Base-by-base conservation (phyloP, 495 filamentous ascomycete genomes). In the Aspergillus campestris region DNA sequence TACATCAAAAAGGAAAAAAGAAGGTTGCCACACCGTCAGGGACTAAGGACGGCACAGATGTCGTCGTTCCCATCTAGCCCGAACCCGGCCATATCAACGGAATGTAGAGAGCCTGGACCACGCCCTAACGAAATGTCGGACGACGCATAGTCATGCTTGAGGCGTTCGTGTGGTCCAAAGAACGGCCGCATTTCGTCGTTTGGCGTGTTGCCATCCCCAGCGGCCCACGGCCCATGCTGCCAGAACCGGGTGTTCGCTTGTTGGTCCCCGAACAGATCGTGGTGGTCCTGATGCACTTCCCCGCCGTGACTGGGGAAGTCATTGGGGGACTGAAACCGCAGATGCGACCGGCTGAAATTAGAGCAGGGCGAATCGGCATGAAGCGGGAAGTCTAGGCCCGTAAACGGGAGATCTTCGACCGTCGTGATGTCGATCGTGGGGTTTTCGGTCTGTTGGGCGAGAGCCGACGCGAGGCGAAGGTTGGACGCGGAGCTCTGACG, bases 81-180 rank as follows among this genome's bases (percentile, higher is more conserved):
- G 44, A 73, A 73, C 15, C 65, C 69, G 41, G 69, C 69, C 66
- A 73, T 73, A 29, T 73, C 69, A 42, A 73, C 69, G 6, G 69
- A 73, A 47, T 73, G 67, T 39, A 73, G 48, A 4, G 69, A 73
- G 6, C 67, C 69, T 6, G 69, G 69, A 5, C 69, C 69, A 28
- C 66, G 68, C 15, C 69, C 67, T 5, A 71, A 46, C 10, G 69
- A 73, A 29, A 73, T 67, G 44, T 73, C 69, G 12, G 69, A 73
- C 27, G 69, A 73, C 15, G 69, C 69, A 56, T 73, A 73, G 59
- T 73, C 69, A 38, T 73, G 67, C 53, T 73, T 73, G 18, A 73
- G 55, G 44, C 69, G 69, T 46, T 70, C 67, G 34, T 71, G 67
- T 7, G 69, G 69, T 12, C 69, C 69, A 47, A 73, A 73, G 53